These are phyloP conservation scores for Nakaseomyces kungkrabaensis DNA, from an alignment of 1,139 yeast species.

Conservation along the genomic window DNA sequence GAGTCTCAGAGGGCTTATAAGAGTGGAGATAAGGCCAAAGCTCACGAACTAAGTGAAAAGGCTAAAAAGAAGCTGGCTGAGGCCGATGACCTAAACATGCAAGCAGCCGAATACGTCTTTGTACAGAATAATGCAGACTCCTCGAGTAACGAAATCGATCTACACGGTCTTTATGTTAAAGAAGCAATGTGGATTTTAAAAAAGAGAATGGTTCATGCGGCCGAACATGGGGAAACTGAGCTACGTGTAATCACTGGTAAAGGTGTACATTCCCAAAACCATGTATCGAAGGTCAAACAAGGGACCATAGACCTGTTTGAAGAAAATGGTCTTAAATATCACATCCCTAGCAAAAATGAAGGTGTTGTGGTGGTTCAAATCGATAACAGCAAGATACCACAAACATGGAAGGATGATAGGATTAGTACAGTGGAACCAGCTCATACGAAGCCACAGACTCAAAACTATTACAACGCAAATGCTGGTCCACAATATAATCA, in stretches of 20 bases:
- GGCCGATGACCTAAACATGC: slow-evolving; percentile 50
- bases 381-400: slow-evolving; percentile 40
- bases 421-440: background rate
- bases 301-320: slow-evolving; percentile 73
- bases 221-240: slow-evolving; percentile 47
- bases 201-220: slow-evolving; percentile 59
- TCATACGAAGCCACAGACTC: background rate
- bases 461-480: background rate
- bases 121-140: slow-evolving; percentile 82
- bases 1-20: slow-evolving; percentile 72
- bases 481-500: background rate
- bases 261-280: slow-evolving; percentile 74
- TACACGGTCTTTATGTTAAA: slow-evolving; percentile 83
- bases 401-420: slow-evolving; percentile 35
- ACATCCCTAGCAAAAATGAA: slow-evolving; percentile 57
- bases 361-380: slow-evolving; percentile 76
- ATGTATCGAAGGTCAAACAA: slow-evolving; percentile 81
- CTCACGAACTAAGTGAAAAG: slow-evolving; percentile 61
- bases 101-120: slow-evolving; percentile 89
- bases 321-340: slow-evolving; percentile 50
- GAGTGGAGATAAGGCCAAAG: slow-evolving; percentile 60
- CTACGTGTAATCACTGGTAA: slow-evolving; percentile 83
- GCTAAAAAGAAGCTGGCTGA: slow-evolving; percentile 52
- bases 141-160: slow-evolving; percentile 74
- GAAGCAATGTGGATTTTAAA: slow-evolving; percentile 78